Evolutionary conservation across 73 alveolate species (phyloP).

Genomic region (Paramecium bursaria): DNA sequence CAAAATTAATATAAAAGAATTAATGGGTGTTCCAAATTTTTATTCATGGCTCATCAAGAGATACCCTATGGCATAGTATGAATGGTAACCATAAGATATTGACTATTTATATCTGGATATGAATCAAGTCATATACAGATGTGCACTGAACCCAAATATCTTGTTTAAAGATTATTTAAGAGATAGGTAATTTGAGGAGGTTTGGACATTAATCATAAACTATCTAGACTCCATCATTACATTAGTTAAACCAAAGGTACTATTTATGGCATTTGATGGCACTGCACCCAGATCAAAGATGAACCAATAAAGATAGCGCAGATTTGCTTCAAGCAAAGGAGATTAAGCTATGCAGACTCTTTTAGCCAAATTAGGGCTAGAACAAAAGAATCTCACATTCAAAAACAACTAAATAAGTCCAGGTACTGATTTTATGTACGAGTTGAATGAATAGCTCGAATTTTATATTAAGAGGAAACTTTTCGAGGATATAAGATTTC

Average conservation of each 20-base stretch:
- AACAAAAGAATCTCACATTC: constrained; percentile 75
- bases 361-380: constrained; percentile 76
- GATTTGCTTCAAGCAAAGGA: constrained; percentile 91
- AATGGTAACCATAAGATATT: constrained; percentile 86
- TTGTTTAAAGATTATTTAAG: constrained; percentile 76
- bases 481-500: constrained; percentile 82
- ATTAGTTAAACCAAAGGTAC: constrained; percentile 89
- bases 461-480: constrained; percentile 88
- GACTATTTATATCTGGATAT: constrained; percentile 97
- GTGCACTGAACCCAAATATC: constrained; percentile 88
- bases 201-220: constrained; percentile 84
- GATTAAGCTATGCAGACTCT: constrained; percentile 72
- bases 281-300: constrained; percentile 99
- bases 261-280: constrained; percentile 95
- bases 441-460: constrained; percentile 84
- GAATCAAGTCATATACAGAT: constrained; percentile 97
- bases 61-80: constrained; percentile 90
- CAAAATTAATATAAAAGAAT: too few relatives aligned
- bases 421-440: constrained; percentile 97
- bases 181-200: constrained; percentile 81
- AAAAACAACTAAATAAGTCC: constrained; percentile 97
- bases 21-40: constrained; percentile 99
- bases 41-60: constrained; percentile 93
- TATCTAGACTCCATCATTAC: constrained; percentile 89
- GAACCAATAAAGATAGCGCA: constrained; percentile 96